Base-by-base conservation (phyloP, 306 rosid species). In the Fagus crenata region DNA sequence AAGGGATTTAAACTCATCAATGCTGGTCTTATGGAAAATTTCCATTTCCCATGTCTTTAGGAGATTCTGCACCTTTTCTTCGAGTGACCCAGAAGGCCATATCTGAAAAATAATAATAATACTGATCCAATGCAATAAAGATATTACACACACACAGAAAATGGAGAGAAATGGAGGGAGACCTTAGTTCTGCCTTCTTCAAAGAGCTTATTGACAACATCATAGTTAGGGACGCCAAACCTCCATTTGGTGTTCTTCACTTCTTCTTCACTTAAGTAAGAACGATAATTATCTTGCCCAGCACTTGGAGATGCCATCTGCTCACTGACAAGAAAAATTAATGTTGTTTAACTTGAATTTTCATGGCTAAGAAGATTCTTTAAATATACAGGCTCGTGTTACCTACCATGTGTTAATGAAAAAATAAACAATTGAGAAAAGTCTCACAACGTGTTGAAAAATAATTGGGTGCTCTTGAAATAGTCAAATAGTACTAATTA, bases 31-130 rank as follows among this genome's bases (percentile, higher is more conserved):
- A 56, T 89, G 82, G 75, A 83, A 86, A 53, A 75, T 0, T 81
- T 91, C 93, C 92, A 88, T 85, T 61, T 91, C 93, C 91, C 93
- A 90, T 36, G 63, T 77, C 84, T 90, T 89, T 0, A 89, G 79
- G 17, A 85, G 65, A 78, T 59, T 86, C 85, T 91, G 92, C 49
- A 86, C 97, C 41, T 79, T 43, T 68, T 86, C 89, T 76, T 89
- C 97, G 22, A 85, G 78, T 61, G 92, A 89, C 9, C 92, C 91
- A 3, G 83, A 69, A 68, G 92, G 82, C 93, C 97, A 91, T 74
- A 83, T 81, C 93, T 91, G 28, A 22, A 22, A 22, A 22, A 22
- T 5, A 46, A 8, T 22, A 18, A 53, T 49, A 4, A 70, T 58
- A 70, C 6, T 46, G 13, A 74, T n/a, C 64, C 51, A 17, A 9